Conservation (phyloP, 305 asterid species). For the Fraxinus sp. region DNA sequence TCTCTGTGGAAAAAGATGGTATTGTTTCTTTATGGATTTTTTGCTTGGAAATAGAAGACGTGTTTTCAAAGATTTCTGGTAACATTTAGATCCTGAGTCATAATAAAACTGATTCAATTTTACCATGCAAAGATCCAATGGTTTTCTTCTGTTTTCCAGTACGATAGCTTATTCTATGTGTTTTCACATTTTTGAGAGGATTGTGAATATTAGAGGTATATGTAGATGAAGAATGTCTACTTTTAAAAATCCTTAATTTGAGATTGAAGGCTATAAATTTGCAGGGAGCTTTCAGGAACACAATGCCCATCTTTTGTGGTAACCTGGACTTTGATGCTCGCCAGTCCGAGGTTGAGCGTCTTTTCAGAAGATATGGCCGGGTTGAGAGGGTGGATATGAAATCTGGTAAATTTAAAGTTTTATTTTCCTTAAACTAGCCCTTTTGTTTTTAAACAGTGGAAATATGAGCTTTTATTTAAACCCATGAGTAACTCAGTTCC, state of each 20-base stretch:
- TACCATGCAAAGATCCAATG: not conserved
- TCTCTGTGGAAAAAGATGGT: not conserved
- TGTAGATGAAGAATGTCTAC: not conserved
- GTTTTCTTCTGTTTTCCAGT: not conserved
- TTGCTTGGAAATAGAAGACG: not conserved
- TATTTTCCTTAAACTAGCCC: not conserved
- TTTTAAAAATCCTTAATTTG: not conserved
- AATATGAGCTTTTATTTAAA: not conserved
- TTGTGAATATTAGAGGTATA: not conserved
- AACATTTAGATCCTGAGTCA: not conserved
- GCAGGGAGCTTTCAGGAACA: conserved; percentile 35
- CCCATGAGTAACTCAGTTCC: not conserved
- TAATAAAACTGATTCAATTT: not conserved
- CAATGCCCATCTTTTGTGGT: conserved; percentile 86
- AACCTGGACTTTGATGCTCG: conserved; percentile 87
- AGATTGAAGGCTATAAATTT: not conserved
- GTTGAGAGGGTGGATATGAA: conserved; percentile 94
- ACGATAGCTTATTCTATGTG: not conserved
- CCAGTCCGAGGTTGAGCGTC: conserved; percentile 79
- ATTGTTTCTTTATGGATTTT: not conserved
- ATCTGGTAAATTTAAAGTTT: conserved; percentile 50
- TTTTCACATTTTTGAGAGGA: not conserved
- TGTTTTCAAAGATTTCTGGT: not conserved
- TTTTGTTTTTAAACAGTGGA: not conserved
- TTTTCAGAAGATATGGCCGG: conserved; percentile 81